phyloP scores from a whole-genome alignment of 495 filamentous ascomycete genomes.

The Neurospora sp. region DNA sequence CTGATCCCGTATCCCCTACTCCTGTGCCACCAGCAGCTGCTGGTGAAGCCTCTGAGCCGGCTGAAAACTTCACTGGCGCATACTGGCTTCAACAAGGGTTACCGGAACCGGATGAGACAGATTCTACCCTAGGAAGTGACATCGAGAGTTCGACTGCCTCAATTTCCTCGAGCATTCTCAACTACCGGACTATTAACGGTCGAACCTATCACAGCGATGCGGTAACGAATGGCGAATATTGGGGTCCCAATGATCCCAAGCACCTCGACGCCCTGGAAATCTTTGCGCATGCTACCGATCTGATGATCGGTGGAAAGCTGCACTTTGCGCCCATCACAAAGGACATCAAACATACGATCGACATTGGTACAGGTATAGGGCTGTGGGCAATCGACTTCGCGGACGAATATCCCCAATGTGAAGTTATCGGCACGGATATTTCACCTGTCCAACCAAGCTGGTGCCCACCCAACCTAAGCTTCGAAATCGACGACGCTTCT shows the following conservation, averaged over 20 bases:
- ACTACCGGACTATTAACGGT: conserved; percentile 30
- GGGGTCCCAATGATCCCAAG: background rate
- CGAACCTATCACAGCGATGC: conserved; percentile 25
- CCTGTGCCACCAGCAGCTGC: background rate
- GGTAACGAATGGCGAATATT: background rate
- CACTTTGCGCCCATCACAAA: background rate
- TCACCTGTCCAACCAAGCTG: conserved; percentile 43
- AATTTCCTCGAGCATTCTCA: conserved; percentile 31
- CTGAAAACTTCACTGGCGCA: background rate
- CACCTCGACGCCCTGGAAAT: background rate
- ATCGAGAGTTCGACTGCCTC: conserved; percentile 28
- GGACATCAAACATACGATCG: background rate
- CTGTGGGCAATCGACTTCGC: conserved; percentile 20
- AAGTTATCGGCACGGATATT: conserved; percentile 41
- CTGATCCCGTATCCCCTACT: background rate
- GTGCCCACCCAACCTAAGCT: conserved; percentile 45
- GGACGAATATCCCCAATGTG: conserved; percentile 11
- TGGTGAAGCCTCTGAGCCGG: background rate
- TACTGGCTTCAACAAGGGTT: background rate
- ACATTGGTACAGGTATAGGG: conserved; percentile 17
- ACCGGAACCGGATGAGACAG: background rate
- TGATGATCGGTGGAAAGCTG: background rate
- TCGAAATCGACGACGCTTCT: conserved; percentile 46
- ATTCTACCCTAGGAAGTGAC: background rate
- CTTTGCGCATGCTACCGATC: background rate